Evolutionary conservation across 352 stramenopile genomes (phyloP), one percentile per base, ranked within the genome.

Genomic region (Pythium plurisporium): DNA sequence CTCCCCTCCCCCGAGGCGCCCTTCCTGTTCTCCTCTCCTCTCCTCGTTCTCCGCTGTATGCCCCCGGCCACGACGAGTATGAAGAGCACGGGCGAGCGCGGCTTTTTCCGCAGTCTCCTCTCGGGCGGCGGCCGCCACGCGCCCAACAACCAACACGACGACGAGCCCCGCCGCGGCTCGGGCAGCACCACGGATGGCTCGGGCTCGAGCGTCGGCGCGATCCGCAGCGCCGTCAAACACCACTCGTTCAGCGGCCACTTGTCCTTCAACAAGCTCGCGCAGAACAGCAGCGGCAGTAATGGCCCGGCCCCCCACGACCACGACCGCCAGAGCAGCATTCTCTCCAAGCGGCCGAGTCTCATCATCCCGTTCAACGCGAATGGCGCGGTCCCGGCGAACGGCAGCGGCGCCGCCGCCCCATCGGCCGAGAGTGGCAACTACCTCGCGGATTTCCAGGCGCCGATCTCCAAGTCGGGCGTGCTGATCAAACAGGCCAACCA

Each of bases 401-500:
- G 38, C 62, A 49, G 72, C 31, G 51, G 69, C 22, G 27, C 44
- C 12, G 20, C 14, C 27, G 41, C 40, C 61, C 38, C 11, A 26
- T 19, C 33, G n/a, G 17, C 56, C 15, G 72, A 79, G 19, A 49
- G 55, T 6, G 64, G 70, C 54, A 75, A 62, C 48, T 91, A 91
- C 59, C 52, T 86, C 49, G 74, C 85, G 36, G 81, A 91, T 68
- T 91, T 91, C 57, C 82, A 91, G 60, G 80, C 82, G 50, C 79
- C 79, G 22, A 89, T 89, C 47, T 84, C 82, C 49, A 89, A 91
- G 70, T 89, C 79, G 22, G 82, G 84, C 34, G 84, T 94, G 61
- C 72, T 94, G 19, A 90, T 91, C 56, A 94, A 94, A 43, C 84
- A 94, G 65, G 82, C 82, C 3, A 91, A 94, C 55, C 84, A 94